A percentile compares a stretch with the other conserved stretches of the same genome.
These are phyloP conservation scores for Venturia effusa DNA, from an alignment of 2,329 filamentous ascomycete genomes.

Conservation along the genomic window DNA sequence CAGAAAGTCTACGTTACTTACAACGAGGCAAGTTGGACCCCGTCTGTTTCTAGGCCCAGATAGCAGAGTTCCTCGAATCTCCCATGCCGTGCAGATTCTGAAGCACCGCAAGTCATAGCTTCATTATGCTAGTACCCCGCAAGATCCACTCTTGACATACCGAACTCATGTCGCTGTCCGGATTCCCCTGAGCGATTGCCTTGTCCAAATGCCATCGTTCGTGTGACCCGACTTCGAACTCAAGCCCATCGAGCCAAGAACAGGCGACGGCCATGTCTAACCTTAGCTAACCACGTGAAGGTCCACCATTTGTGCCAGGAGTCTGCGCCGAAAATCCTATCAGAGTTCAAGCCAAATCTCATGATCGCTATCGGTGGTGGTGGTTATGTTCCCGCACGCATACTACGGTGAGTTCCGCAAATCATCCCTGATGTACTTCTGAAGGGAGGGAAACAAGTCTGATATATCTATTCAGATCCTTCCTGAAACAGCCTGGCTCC, in stretches of 20 bases:
- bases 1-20: constrained; percentile 33
- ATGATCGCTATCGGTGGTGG: constrained; percentile 98
- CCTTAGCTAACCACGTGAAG: constrained; percentile 34
- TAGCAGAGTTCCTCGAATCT: neutral
- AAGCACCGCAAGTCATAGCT: neutral
- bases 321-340: constrained; percentile 69
- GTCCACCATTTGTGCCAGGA: constrained; percentile 95
- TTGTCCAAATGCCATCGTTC: neutral
- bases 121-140: neutral
- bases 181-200: neutral
- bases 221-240: neutral
- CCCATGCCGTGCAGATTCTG: constrained; percentile 4
- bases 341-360: constrained; percentile 81
- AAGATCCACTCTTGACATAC: neutral
- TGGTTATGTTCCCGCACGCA: constrained; percentile 92
- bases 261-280: constrained; percentile 1
- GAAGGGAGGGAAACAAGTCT: neutral
- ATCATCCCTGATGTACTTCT: neutral
- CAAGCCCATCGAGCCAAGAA: constrained; percentile 1
- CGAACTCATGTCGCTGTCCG: constrained; percentile 2
- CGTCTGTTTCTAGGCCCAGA: neutral
- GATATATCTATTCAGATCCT: constrained; percentile 46
- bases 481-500: constrained; percentile 77
- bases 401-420: constrained; percentile 54
- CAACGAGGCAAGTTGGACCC: constrained; percentile 24